phyloP scores from a whole-genome alignment of 345 rosid genomes.

The Populus pruinosa region DNA sequence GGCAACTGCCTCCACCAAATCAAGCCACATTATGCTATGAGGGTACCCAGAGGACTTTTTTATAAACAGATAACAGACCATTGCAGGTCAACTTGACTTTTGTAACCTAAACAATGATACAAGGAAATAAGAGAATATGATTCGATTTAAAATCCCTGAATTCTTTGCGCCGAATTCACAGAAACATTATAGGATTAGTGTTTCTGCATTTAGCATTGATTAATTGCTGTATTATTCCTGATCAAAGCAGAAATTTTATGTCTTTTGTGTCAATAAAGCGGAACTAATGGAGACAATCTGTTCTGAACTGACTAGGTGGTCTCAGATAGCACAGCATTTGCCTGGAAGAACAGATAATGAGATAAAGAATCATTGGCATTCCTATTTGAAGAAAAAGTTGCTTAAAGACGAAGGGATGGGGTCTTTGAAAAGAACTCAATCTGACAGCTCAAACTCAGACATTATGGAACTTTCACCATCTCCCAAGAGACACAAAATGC shows the following conservation, averaged over 20 bases:
- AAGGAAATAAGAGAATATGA: not conserved
- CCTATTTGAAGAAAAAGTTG: constrained; percentile 67
- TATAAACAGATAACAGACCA: not conserved
- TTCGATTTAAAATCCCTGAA: not conserved
- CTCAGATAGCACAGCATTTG: constrained; percentile 72
- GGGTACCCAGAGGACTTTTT: not conserved
- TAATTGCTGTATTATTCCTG: not conserved
- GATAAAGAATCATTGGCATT: constrained; percentile 92
- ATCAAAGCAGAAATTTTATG: too few relatives aligned
- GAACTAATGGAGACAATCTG: not conserved
- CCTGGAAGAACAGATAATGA: constrained; percentile 98
- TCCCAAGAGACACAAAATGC: constrained; percentile 19
- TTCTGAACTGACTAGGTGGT: constrained; percentile 56
- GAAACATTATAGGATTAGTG: not conserved
- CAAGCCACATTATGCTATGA: not conserved
- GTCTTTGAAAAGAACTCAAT: not conserved
- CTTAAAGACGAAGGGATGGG: constrained; percentile 41
- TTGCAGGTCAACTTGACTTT: not conserved
- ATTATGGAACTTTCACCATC: not conserved
- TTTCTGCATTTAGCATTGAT: not conserved
- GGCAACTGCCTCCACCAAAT: not conserved
- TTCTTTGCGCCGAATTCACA: not conserved
- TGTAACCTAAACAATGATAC: not conserved
- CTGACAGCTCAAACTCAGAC: constrained; percentile 12
- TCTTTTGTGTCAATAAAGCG: not conserved